Conservation (phyloP, 2,329 filamentous ascomycete genomes). For the Hymenotorrendiella dingleyae region DNA sequence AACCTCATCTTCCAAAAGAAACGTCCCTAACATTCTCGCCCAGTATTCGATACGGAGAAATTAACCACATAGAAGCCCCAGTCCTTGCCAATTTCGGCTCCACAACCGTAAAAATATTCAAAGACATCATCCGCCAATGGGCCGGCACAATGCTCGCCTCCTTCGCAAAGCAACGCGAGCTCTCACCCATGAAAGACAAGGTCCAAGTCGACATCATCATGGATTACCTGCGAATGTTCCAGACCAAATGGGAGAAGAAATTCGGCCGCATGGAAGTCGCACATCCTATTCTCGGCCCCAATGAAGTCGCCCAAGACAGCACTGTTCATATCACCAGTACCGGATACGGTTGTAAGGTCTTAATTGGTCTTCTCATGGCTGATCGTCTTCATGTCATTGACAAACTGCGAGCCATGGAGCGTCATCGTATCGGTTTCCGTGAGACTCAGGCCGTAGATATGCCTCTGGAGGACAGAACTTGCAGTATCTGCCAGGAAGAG, state of each 20-base stretch:
- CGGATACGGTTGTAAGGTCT: constrained; percentile 17
- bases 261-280: constrained; percentile 14
- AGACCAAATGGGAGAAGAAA: constrained; percentile 8
- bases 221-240: constrained; percentile 10
- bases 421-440: constrained; percentile 8
- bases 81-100: constrained; percentile 5
- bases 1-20: no score
- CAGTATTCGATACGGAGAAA: background rate
- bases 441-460: constrained; percentile 6
- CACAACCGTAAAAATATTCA: constrained; percentile 3
- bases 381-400: constrained; percentile 19
- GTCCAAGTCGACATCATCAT: constrained; percentile 14
- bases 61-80: constrained; percentile 3
- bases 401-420: background rate
- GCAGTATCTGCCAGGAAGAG: constrained; percentile 19
- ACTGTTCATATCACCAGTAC: constrained; percentile 16
- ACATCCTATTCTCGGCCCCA: background rate
- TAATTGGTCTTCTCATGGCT: constrained; percentile 21
- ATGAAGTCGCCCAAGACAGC: background rate
- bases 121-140: constrained; percentile 5
- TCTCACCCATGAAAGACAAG: constrained; percentile 4
- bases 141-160: background rate
- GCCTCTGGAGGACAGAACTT: constrained; percentile 10
- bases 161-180: background rate
- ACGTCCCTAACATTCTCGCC: no score